A percentile compares a stretch with the other conserved stretches of the same genome.
Conservation (phyloP, 2,329 filamentous ascomycete genomes). For the Cercospora zeae-maydis region DNA sequence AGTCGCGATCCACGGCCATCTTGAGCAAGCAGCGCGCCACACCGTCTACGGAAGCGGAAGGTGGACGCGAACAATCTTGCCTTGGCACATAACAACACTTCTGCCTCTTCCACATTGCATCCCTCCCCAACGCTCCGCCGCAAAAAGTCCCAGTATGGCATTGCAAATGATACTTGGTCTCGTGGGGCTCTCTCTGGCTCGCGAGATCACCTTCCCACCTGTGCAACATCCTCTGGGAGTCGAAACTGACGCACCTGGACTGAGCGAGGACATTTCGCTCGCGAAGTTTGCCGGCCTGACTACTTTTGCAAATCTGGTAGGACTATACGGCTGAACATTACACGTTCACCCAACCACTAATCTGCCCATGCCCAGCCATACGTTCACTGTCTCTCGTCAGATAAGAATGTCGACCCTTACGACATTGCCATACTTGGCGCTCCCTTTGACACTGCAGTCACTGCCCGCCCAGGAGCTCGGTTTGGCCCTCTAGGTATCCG, state of each 20-base stretch:
- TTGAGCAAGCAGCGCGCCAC: background rate
- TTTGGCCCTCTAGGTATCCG: slow-evolving; percentile 45
- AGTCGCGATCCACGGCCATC: no score
- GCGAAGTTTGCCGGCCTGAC: slow-evolving; percentile 42
- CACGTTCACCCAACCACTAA: no score
- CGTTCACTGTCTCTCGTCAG: slow-evolving; percentile 43
- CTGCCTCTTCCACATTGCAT: background rate
- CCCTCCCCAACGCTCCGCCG: background rate
- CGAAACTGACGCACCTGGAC: slow-evolving; percentile 10
- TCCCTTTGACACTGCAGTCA: slow-evolving; percentile 41
- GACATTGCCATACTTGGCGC: slow-evolving; percentile 41
- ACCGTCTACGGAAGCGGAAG: background rate
- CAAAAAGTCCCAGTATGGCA: background rate
- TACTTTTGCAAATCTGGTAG: slow-evolving; percentile 45
- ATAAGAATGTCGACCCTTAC: slow-evolving; percentile 42
- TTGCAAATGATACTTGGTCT: background rate
- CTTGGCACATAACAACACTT: background rate
- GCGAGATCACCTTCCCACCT: slow-evolving; percentile 47
- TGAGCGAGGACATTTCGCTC: slow-evolving; percentile 25
- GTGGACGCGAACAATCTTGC: background rate
- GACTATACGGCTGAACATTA: background rate
- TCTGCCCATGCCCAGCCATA: slow-evolving; percentile 34
- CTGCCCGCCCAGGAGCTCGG: slow-evolving; percentile 51
- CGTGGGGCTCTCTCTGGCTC: slow-evolving; percentile 18
- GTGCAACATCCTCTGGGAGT: slow-evolving; percentile 36